Base-by-base conservation (phyloP, 208 protist genomes). In the Leishmania aethiopica region DNA sequence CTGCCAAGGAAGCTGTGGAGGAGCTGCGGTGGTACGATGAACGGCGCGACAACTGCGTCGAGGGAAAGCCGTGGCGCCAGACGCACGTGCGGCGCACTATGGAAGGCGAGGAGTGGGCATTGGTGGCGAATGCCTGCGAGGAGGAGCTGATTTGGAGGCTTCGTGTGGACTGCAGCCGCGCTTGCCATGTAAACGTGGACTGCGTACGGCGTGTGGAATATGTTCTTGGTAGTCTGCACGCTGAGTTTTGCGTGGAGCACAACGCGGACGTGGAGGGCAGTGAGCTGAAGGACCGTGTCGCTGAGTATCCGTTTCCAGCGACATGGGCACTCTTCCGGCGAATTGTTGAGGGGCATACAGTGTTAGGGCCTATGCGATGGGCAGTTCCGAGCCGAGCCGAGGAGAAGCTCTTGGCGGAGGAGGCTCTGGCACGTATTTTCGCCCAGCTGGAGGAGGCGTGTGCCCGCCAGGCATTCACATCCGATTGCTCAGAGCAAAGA, bases 151-250 rank as follows among this genome's bases (percentile, higher is more conserved):
- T 57, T 22, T 76, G 80, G 37, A 73, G 79, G 19, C 85, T 91
- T 79, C n/a, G 66, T 25, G 64, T 59, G 25, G 90, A 93, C 75
- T 35, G 79, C n/a, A 66, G 78, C 25, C 62, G 19, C 32, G 83
- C 89, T 17, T 93, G 89, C 84, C 82, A 89, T 19, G 77, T 93
- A 28, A 73, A 78, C 7, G 77, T 74, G 35, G 84, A 88, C 40
- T 79, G 86, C 72, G 72, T 82, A 13, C 69, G 87, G 2, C 45
- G 81, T 60, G 74, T 91, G 10, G 25, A 71, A 10, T 83, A 87
- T 75, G 47, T 35, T 25, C 59, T 85, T 11, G 90, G 85, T 42
- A 86, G 85, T 60, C 83, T 90, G n/a, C 80, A 82, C 37, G 83
- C 78, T 32, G 77, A 47, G 40, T 88, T 90, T 77, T 81, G 67